Evolutionary conservation across 306 rosid species (phyloP), one percentile per base, ranked within the genome.

Genomic region (Casuarina glauca): DNA sequence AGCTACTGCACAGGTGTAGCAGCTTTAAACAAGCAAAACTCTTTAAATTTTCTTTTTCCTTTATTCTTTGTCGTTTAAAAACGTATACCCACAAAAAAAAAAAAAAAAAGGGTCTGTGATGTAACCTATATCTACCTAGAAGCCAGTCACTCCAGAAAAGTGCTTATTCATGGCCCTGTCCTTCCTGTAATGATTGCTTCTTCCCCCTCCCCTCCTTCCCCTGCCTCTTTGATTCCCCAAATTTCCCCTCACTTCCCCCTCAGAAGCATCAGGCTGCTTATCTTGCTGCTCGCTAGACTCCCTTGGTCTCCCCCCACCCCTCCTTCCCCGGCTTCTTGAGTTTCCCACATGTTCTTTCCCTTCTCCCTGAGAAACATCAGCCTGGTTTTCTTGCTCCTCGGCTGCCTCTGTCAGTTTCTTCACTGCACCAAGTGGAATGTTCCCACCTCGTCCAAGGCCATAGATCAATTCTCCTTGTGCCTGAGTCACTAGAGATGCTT

Each of bases 381-480:
- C 67, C 39, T 78, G 91, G 69, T 80, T 76, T 43, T 80, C 89
- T 76, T 78, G 86, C 75, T 82, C 89, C 58, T 79, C 80, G 62
- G 83, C 71, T 42, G 83, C 75, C 74, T 90, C 96, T 0, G 83
- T 77, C 84, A 93, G 85, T 87, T 89, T 90, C 88, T 83, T 89
- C 16, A 91, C 89, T 0, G 99, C 99, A 11, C 97, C 98, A 57
- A 90, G 90, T 45, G 98, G 99, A 62, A 87, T 73, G 90, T 96
- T 96, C 51, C 99, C 99, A 1, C 99, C 99, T 3, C 94, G 97
- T 71, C 98, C 99, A 62, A 96, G 97, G 46, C 99, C 99, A 73
- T 96, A 69, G 70, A 96, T 96, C 73, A 90, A 68, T 74, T 93
- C 99, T 54, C 58, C 26, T 69, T 90, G 93, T 72, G 91, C 92